Conservation (phyloP, 2,329 filamentous ascomycete species). For the Trichoderma lentiforme region DNA sequence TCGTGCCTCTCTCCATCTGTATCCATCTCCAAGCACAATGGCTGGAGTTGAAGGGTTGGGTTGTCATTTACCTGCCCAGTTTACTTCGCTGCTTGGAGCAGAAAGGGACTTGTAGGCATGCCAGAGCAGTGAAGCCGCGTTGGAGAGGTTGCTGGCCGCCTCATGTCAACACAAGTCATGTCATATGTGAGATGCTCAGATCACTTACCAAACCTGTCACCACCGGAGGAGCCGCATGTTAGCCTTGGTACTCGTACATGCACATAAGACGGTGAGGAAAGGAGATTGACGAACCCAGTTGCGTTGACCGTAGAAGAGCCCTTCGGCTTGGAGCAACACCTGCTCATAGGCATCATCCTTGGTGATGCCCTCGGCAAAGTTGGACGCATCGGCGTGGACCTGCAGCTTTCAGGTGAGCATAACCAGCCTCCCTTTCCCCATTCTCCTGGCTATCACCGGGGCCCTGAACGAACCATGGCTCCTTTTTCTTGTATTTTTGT, state of each 20-base stretch:
- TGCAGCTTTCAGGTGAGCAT: conserved; percentile 28
- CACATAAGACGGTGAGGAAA: background rate
- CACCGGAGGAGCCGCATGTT: background rate
- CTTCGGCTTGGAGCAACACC: conserved; percentile 66
- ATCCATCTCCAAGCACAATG: background rate
- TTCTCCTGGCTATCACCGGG: background rate
- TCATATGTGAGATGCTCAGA: background rate
- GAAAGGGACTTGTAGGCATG: conserved; percentile 73
- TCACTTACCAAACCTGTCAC: conserved; percentile 15
- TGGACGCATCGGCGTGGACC: conserved; percentile 79
- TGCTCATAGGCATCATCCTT: conserved; percentile 74
- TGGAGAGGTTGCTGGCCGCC: conserved; percentile 65
- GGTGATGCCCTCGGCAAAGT: conserved; percentile 62
- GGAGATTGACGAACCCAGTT: conserved; percentile 64
- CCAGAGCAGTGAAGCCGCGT: conserved; percentile 73
- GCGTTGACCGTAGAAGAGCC: conserved; percentile 67
- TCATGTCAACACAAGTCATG: conserved; percentile 14
- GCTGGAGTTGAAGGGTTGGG: background rate
- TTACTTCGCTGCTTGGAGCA: conserved; percentile 62
- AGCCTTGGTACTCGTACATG: background rate
- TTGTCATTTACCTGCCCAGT: conserved; percentile 64
- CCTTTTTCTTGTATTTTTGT: background rate
- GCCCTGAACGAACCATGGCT: conserved; percentile 17
- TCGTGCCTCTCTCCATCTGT: background rate
- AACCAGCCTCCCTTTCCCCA: background rate